These are phyloP conservation scores for Periconia macrospinosa DNA, from an alignment of 2,329 filamentous ascomycete species.

Conservation along the genomic window DNA sequence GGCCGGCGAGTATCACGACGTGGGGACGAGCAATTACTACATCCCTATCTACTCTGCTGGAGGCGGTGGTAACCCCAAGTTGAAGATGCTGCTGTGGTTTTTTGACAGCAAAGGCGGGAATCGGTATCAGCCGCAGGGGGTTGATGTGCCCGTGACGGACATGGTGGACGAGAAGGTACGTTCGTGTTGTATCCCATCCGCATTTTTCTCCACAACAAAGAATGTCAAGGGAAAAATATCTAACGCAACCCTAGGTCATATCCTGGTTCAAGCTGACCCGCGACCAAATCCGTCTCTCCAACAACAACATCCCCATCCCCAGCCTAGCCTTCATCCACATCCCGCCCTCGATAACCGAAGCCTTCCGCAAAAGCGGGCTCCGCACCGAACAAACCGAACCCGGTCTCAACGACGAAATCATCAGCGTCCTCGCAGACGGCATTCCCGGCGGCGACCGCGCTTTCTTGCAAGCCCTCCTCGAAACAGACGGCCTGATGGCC, in stretches of 20 bases:
- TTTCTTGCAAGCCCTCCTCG: constrained; percentile 65
- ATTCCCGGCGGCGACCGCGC: constrained; percentile 56
- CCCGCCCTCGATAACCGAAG: constrained; percentile 31
- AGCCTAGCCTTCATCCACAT: constrained; percentile 61
- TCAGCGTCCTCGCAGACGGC: constrained; percentile 26
- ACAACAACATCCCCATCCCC: constrained; percentile 45
- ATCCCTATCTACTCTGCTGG: constrained; percentile 50
- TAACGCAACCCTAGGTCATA: constrained; percentile 19
- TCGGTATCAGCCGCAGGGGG: constrained; percentile 17
- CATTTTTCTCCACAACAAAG: not conserved
- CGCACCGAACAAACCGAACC: constrained; percentile 48
- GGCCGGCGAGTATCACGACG: constrained; percentile 33
- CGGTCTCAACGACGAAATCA: constrained; percentile 39
- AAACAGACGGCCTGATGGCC: constrained; percentile 51
- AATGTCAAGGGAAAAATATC: no score
- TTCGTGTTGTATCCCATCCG: not conserved
- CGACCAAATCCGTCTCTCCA: constrained; percentile 18
- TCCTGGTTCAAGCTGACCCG: constrained; percentile 28
- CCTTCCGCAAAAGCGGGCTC: constrained; percentile 52
- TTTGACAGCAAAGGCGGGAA: constrained; percentile 57
- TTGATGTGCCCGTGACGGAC: constrained; percentile 12
- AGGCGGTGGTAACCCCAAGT: constrained; percentile 29
- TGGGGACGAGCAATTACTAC: constrained; percentile 56
- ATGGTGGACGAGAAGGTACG: constrained; percentile 29
- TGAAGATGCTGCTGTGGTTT: constrained; percentile 67